Evolutionary conservation across 2,329 filamentous ascomycete genomes (phyloP).

Genomic region (Phyllosticta capitalensis): DNA sequence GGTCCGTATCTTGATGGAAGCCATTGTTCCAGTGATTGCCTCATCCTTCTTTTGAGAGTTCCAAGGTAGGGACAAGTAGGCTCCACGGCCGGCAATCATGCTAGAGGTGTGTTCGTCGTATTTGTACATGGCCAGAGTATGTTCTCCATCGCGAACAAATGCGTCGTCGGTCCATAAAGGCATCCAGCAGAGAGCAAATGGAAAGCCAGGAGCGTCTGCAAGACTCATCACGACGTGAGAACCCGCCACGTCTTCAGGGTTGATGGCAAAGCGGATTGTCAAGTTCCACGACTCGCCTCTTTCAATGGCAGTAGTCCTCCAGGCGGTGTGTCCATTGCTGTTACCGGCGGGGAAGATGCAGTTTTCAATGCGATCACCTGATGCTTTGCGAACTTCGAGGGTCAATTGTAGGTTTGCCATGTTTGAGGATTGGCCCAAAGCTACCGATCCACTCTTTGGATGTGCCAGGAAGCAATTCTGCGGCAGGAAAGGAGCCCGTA

Average conservation of each 20-base stretch:
- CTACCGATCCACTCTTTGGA: slow-evolving; percentile 71
- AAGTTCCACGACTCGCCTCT: slow-evolving; percentile 79
- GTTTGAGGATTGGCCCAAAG: slow-evolving; percentile 53
- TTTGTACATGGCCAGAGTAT: slow-evolving; percentile 74
- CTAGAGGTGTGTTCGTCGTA: slow-evolving; percentile 84
- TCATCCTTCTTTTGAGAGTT: slow-evolving; percentile 64
- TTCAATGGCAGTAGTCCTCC: slow-evolving; percentile 75
- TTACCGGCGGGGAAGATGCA: slow-evolving; percentile 87
- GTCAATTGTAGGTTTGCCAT: slow-evolving; percentile 77
- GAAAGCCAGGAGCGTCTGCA: slow-evolving; percentile 73
- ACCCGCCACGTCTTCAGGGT: slow-evolving; percentile 67
- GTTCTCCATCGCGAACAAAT: slow-evolving; percentile 77
- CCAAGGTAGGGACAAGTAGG: slow-evolving; percentile 81
- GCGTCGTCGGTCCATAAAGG: slow-evolving; percentile 88
- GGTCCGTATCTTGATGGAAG: slow-evolving; percentile 68
- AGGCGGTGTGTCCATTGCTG: slow-evolving; percentile 66
- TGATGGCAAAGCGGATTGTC: slow-evolving; percentile 71
- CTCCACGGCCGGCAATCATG: slow-evolving; percentile 64
- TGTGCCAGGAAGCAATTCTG: slow-evolving; percentile 55
- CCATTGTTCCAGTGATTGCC: slow-evolving; percentile 65
- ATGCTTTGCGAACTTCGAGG: slow-evolving; percentile 71
- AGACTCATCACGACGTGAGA: slow-evolving; percentile 86
- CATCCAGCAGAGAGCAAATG: slow-evolving; percentile 87
- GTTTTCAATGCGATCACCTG: slow-evolving; percentile 73
- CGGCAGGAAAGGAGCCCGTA: slow-evolving; percentile 69